Percentiles rank a stretch among this genome's conserved stretches.
Conservation (phyloP, 2,329 filamentous ascomycete genomes). For the Colletotrichum sp. region DNA sequence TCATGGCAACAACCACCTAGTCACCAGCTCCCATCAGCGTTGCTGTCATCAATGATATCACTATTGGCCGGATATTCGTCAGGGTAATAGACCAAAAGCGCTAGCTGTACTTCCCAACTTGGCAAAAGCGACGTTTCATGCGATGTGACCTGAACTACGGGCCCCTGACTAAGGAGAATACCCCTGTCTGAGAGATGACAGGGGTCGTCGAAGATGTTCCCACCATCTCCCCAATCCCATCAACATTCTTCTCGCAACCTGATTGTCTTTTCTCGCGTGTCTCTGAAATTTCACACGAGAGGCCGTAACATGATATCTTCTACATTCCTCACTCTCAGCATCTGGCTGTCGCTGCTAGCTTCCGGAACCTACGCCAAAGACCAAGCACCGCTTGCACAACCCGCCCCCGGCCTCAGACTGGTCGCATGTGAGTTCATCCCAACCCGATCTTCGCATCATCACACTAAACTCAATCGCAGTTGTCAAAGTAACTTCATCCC, state of each 20-base stretch:
- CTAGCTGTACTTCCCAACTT: background rate
- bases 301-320: background rate
- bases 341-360: background rate
- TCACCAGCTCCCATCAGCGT: background rate
- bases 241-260: background rate
- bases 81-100: background rate
- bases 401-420: background rate
- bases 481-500: background rate
- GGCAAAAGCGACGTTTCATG: background rate
- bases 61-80: background rate
- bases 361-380: background rate
- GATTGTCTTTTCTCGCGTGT: background rate
- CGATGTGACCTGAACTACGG: background rate
- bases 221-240: background rate
- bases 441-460: background rate
- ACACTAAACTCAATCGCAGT: background rate
- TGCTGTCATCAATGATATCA: background rate
- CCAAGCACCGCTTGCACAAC: background rate
- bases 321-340: background rate
- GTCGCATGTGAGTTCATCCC: constrained; percentile 5
- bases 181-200: background rate
- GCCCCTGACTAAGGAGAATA: background rate
- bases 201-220: background rate
- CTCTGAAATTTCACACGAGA: background rate
- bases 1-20: background rate